Percentiles rank a stretch among this genome's conserved stretches.
Evolutionary conservation across 2,329 filamentous ascomycete genomes (phyloP).

Genomic region (Penicillium sp.): DNA sequence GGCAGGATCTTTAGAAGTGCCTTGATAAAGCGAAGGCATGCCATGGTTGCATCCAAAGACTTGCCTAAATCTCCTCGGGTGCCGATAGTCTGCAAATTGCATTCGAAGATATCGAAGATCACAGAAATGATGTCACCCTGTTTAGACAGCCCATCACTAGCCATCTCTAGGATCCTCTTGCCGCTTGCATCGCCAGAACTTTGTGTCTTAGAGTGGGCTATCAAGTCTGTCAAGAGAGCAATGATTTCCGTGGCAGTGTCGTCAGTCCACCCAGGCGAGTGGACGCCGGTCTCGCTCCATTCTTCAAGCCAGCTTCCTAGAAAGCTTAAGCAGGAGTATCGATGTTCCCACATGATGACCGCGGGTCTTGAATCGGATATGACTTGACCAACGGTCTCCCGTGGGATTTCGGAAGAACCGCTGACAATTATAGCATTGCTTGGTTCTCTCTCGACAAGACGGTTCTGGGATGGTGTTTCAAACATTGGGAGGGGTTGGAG

Average conservation of each 20-base stretch:
- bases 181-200: constrained; percentile 39
- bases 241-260: constrained; percentile 72
- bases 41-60: constrained; percentile 64
- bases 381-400: constrained; percentile 53
- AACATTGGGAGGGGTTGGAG: constrained; percentile 53
- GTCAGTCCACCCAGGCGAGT: constrained; percentile 53
- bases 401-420: constrained; percentile 38
- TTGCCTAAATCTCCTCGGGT: constrained; percentile 62
- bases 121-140: constrained; percentile 71
- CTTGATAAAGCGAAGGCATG: constrained; percentile 77
- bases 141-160: constrained; percentile 49
- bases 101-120: constrained; percentile 81
- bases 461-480: constrained; percentile 28
- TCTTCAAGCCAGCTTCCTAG: constrained; percentile 65
- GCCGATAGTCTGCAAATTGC: constrained; percentile 52
- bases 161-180: constrained; percentile 49
- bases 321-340: constrained; percentile 76
- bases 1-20: constrained; percentile 70
- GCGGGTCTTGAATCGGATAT: constrained; percentile 74
- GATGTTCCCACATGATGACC: constrained; percentile 70
- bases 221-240: constrained; percentile 67
- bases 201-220: constrained; percentile 48
- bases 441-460: constrained; percentile 21
- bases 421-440: constrained; percentile 38
- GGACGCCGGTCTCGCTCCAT: constrained; percentile 49